phyloP scores from a whole-genome alignment of 768 basidiomycete species.

The Pholiota molesta region DNA sequence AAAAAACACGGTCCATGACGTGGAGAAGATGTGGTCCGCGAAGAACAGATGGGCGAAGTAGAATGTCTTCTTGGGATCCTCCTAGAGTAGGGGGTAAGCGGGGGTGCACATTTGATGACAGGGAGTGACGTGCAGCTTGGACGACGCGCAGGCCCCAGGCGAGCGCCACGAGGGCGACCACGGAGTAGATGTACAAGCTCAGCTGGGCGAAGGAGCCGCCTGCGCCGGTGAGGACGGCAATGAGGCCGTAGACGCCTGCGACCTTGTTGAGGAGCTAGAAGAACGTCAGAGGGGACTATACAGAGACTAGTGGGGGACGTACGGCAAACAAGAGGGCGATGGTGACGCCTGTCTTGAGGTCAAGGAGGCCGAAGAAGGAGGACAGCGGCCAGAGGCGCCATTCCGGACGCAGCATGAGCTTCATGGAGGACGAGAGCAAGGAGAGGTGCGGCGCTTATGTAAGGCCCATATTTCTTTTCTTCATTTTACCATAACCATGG shows the following conservation, averaged over 20 bases:
- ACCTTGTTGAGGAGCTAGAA: constrained; percentile 91
- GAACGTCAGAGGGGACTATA: constrained; percentile 11
- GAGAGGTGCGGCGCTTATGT: constrained; percentile 31
- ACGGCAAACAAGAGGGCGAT: constrained; percentile 90
- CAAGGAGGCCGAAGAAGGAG: constrained; percentile 85
- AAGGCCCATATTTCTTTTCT: constrained; percentile 27
- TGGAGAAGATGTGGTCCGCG: constrained; percentile 88
- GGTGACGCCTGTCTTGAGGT: constrained; percentile 93
- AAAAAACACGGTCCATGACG: constrained; percentile 92
- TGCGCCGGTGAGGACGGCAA: constrained; percentile 87
- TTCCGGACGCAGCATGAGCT: constrained; percentile 80
- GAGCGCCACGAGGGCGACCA: constrained; percentile 75
- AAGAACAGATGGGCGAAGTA: constrained; percentile 93
- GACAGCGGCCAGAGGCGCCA: constrained; percentile 82
- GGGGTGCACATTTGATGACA: constrained; percentile 3
- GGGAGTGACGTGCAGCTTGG: constrained; percentile 63
- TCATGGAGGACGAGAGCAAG: constrained; percentile 49
- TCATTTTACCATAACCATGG: constrained; percentile 42
- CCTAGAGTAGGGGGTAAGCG: constrained; percentile 50
- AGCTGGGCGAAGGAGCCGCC: constrained; percentile 95
- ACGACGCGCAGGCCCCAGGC: constrained; percentile 90
- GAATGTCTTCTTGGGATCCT: constrained; percentile 81
- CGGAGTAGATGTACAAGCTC: constrained; percentile 92
- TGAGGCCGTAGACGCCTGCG: constrained; percentile 94
- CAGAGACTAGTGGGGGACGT: constrained; percentile 31